Evolutionary conservation across 352 stramenopile genomes (phyloP), one percentile per base, ranked within the genome.

Genomic region (Phytophthora rubi): DNA sequence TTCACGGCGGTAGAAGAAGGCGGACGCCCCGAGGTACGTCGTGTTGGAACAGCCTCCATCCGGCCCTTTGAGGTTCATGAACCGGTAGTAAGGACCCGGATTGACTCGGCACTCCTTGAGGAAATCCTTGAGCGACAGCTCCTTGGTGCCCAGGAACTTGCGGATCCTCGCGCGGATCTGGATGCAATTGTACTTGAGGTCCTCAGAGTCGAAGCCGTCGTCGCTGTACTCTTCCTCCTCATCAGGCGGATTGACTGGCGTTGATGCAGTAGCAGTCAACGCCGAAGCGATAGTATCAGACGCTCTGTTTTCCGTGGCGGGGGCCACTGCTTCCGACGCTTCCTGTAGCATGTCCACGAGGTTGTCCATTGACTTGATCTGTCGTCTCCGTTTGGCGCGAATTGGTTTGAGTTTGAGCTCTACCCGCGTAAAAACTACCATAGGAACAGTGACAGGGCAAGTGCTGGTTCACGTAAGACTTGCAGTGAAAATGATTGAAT

Each of bases 51-150:
- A 61, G 30, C 73, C 77, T 3, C 62, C 23, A 52, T 71, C 70
- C 47, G 62, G 60, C 13, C 71, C 62, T 39, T 73, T 85, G 67
- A 79, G 65, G 53, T 68, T 63, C 77, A 88, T 88, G 64, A 84
- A 88, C 4, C 65, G 53, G 49, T 62, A 63, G 59, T 67, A 87
- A 37, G 72, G 80, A 51, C 80, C 80, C 58, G 62, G 64, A 52
- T 87, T 81, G 68, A 68, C 59, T 30, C 71, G 33, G 59, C 82
- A 73, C 13, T 58, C 37, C 10, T 62, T 52, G 1, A 87, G 68
- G 23, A 79, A 85, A 28, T 69, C 74, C 13, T 77, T 76, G 66
- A 82, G 75, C 37, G 77, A 85, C 71, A 87, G 77, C 52, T 70
- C 77, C 52, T 83, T 87, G 35, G 63, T 61, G n/a, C 69, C 70